Conservation (phyloP, 192 early-diverging fungal species). For the Rhizophlyctis rosea region DNA sequence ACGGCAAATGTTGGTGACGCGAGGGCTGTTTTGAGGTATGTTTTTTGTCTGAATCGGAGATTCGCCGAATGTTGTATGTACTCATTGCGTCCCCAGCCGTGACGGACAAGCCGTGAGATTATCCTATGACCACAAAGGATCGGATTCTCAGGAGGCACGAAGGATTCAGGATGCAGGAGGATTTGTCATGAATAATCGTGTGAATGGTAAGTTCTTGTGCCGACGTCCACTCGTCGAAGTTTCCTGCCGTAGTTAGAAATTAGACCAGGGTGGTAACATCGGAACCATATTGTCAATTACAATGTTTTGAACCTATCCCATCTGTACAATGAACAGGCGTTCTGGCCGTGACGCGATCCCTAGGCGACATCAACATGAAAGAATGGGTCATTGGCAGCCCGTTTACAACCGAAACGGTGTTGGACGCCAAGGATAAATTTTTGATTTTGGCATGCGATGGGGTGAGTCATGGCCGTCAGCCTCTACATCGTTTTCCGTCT, state of each 20-base stretch:
- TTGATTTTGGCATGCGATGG: conserved; percentile 98
- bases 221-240: too few relatives aligned
- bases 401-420: conserved; percentile 88
- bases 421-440: conserved; percentile 69
- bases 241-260: too few relatives aligned
- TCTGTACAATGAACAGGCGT: too few relatives aligned
- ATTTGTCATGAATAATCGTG: conserved; percentile 96
- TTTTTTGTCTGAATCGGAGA: background rate
- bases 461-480: conserved; percentile 57
- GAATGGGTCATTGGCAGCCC: conserved; percentile 94
- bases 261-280: too few relatives aligned
- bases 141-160: conserved; percentile 82
- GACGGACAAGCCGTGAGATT: conserved; percentile 78
- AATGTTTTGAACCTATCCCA: conserved; percentile 1
- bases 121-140: conserved; percentile 98
- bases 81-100: conserved; percentile 46
- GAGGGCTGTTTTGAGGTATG: conserved; percentile 82
- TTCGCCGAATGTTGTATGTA: conserved; percentile 4
- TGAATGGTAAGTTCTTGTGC: conserved; percentile 72
- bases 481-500: background rate
- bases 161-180: conserved; percentile 91
- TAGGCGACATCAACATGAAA: conserved; percentile 96
- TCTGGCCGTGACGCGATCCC: conserved; percentile 90
- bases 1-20: conserved; percentile 98
- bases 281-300: too few relatives aligned